These are phyloP conservation scores for Mikania micrantha DNA, from an alignment of 129 eudicot genomes.

Conservation along the genomic window DNA sequence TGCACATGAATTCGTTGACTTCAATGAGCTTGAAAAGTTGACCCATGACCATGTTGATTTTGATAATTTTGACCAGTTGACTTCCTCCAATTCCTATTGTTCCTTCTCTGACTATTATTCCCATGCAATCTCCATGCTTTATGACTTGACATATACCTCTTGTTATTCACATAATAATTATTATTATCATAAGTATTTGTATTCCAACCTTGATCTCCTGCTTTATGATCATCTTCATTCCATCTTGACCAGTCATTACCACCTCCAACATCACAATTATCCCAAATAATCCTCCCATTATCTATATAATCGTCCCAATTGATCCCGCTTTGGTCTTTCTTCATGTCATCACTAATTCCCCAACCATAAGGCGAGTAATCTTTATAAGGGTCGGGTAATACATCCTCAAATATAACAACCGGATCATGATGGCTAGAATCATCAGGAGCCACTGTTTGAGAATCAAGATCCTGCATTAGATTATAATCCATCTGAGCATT, in stretches of 20 bases:
- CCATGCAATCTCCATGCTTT: slow-evolving; percentile 21
- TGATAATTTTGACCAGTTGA: slow-evolving; percentile 7
- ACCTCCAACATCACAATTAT: slow-evolving; percentile 19
- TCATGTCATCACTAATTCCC: slow-evolving; percentile 42
- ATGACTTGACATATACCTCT: slow-evolving; percentile 10
- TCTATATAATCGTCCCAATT: slow-evolving; percentile 23
- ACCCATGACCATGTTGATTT: slow-evolving; percentile 12
- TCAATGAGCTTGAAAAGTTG: slow-evolving; percentile 10
- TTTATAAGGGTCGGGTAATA: slow-evolving; percentile 25
- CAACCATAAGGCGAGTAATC: slow-evolving; percentile 45
- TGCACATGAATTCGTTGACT: slow-evolving; percentile 14
- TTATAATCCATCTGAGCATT: slow-evolving; percentile 34
- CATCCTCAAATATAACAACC: slow-evolving; percentile 47
- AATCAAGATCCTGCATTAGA: slow-evolving; percentile 38
- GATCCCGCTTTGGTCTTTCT: slow-evolving; percentile 8
- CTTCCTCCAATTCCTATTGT: slow-evolving; percentile 21
- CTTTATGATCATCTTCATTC: slow-evolving; percentile 9
- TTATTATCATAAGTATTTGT: slow-evolving; percentile 10
- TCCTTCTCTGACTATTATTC: slow-evolving; percentile 14
- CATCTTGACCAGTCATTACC: background rate
- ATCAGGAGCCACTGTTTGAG: slow-evolving; percentile 8
- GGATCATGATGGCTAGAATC: slow-evolving; percentile 16
- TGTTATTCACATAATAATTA: slow-evolving; percentile 17
- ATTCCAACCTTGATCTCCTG: slow-evolving; percentile 30
- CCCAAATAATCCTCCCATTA: slow-evolving; percentile 14